A percentile compares a stretch with the other conserved stretches of the same genome.
Conservation (phyloP, 208 protist species). For the Leishmania arabica region DNA sequence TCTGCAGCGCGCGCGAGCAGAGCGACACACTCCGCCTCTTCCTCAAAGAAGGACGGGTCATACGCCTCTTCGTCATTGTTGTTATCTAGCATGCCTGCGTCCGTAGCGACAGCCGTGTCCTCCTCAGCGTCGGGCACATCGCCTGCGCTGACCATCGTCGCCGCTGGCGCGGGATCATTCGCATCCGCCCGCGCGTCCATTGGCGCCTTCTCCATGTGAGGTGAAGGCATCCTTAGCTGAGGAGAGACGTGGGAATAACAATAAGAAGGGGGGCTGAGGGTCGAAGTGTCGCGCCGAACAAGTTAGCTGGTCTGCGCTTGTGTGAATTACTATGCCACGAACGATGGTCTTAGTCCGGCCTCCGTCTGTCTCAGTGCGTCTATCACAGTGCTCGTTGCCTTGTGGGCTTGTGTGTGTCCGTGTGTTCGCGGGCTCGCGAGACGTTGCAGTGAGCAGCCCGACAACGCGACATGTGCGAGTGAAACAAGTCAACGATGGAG, state of each 20-base stretch:
- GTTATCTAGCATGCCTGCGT: background rate
- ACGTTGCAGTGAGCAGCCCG: background rate
- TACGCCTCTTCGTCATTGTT: slow-evolving; percentile 39
- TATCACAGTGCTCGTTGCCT: too few relatives aligned
- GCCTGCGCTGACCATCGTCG: background rate
- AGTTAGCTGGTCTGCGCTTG: background rate
- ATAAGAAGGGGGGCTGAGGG: background rate
- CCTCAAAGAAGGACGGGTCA: slow-evolving; percentile 82
- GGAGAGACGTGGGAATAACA: too few relatives aligned
- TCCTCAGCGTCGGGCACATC: slow-evolving; percentile 2
- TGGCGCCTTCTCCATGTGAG: background rate
- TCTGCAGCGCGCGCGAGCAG: slow-evolving; percentile 42
- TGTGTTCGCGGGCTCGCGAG: background rate
- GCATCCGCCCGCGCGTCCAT: background rate
- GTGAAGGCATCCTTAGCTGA: background rate
- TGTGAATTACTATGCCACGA: background rate
- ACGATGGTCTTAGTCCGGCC: background rate
- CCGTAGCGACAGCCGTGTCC: background rate
- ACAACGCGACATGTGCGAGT: background rate
- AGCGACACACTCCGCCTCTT: slow-evolving; percentile 52
- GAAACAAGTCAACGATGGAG: too few relatives aligned
- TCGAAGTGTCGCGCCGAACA: too few relatives aligned
- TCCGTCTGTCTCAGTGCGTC: background rate
- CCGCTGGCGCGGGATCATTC: background rate
- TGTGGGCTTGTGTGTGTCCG: background rate